These are phyloP conservation scores for Syncephalastrum sp. DNA, from an alignment of 371 early-diverging fungal species.

Conservation along the genomic window DNA sequence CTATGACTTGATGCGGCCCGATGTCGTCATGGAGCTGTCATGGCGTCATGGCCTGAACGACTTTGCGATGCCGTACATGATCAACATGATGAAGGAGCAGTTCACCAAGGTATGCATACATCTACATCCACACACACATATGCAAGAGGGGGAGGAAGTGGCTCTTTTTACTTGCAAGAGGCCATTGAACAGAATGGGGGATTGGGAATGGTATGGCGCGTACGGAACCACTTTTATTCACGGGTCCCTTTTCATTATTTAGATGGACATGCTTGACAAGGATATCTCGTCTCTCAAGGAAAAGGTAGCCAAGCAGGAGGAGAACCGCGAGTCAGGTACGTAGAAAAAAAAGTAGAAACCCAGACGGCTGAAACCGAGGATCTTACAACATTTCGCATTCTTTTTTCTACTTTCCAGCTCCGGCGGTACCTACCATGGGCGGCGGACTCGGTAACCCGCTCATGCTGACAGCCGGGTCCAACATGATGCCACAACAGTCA, in stretches of 20 bases:
- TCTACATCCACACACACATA: too few species aligned
- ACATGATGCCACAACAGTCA: conserved; percentile 39
- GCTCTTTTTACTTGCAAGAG: too few species aligned
- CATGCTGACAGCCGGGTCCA: conserved; percentile 55
- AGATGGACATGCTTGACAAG: conserved; percentile 26
- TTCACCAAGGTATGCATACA: conserved; percentile 58
- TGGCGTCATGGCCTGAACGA: conserved; percentile 89
- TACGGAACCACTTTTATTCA: background rate
- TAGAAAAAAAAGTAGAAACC: too few species aligned
- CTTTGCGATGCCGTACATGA: conserved; percentile 95
- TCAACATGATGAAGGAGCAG: conserved; percentile 86
- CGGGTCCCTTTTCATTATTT: background rate
- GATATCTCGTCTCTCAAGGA: conserved; percentile 25
- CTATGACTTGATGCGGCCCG: conserved; percentile 92
- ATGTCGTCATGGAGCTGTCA: conserved; percentile 90
- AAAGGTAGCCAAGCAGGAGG: conserved; percentile 22
- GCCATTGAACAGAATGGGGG: too few species aligned
- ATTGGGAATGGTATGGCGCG: background rate
- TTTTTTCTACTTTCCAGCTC: conserved; percentile 8
- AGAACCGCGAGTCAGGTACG: conserved; percentile 35
- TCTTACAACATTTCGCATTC: background rate
- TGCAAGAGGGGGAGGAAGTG: too few species aligned
- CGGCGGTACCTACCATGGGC: conserved; percentile 26
- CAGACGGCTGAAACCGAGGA: background rate
- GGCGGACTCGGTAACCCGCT: conserved; percentile 65